phyloP scores from a whole-genome alignment of 129 eudicot species.

The Lactuca saligna region DNA sequence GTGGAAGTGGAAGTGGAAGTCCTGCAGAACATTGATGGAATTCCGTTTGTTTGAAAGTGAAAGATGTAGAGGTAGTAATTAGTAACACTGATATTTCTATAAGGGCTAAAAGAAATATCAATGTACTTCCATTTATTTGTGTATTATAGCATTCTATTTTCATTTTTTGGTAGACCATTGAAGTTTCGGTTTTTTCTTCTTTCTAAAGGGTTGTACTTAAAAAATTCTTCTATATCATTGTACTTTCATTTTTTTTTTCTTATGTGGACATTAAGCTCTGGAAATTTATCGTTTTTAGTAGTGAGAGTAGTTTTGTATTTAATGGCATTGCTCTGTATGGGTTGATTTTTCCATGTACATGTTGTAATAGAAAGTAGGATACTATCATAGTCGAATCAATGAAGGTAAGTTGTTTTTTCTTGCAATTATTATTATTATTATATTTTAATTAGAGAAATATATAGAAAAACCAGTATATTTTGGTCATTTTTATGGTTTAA shows the following conservation, averaged over 20 bases:
- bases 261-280: too few species aligned
- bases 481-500: neutral
- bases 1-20: conserved; percentile 10
- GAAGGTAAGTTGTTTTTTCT: neutral
- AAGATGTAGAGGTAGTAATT: conserved; percentile 16
- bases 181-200: neutral
- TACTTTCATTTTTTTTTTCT: neutral
- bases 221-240: neutral
- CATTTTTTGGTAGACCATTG: neutral
- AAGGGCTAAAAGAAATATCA: too few species aligned
- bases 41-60: conserved; percentile 4
- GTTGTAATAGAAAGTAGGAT: neutral
- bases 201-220: neutral
- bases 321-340: neutral
- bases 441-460: too few species aligned
- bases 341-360: too few species aligned
- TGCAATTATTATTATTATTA: neutral
- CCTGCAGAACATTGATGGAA: conserved; percentile 20
- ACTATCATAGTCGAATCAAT: neutral
- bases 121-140: too few species aligned
- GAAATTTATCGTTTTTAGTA: too few species aligned
- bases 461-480: too few species aligned
- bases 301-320: neutral
- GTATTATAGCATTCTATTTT: too few species aligned
- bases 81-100: neutral